Percentiles rank a stretch among this genome's conserved stretches.
phyloP scores from a whole-genome alignment of 495 filamentous ascomycete species.

The Schizothecium vesticola region DNA sequence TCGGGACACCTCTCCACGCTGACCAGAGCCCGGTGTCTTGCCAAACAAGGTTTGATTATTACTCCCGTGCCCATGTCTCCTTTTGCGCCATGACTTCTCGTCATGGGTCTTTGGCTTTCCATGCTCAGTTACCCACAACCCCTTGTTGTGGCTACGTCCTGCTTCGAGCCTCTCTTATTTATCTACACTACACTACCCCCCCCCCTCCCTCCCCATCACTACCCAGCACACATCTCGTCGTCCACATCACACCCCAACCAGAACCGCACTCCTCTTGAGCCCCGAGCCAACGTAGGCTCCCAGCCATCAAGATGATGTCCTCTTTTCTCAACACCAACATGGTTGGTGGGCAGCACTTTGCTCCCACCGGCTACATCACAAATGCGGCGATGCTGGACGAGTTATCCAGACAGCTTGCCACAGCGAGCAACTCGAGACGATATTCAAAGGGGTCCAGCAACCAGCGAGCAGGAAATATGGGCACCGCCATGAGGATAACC shows the following conservation, averaged over 20 bases:
- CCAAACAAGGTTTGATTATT: conserved; percentile 26
- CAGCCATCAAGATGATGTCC: conserved; percentile 28
- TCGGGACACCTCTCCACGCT: conserved; percentile 19
- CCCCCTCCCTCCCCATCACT: neutral
- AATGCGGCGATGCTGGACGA: conserved; percentile 34
- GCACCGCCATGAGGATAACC: conserved; percentile 47
- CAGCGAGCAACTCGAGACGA: conserved; percentile 31
- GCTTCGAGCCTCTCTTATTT: neutral
- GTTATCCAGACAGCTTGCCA: conserved; percentile 32
- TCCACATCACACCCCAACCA: conserved; percentile 2
- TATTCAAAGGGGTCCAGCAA: conserved; percentile 36
- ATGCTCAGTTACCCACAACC: neutral
- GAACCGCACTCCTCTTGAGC: neutral
- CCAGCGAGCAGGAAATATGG: conserved; percentile 31
- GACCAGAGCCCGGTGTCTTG: conserved; percentile 20
- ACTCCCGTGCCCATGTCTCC: conserved; percentile 11
- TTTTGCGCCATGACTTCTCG: conserved; percentile 5
- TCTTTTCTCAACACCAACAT: conserved; percentile 25
- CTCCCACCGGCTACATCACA: conserved; percentile 19
- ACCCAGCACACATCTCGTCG: neutral
- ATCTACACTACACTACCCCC: neutral
- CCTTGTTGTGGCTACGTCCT: neutral
- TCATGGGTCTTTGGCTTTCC: conserved; percentile 2
- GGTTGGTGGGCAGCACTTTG: conserved; percentile 16
- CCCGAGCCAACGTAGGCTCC: conserved; percentile 2